Evolutionary conservation across 2,329 filamentous ascomycete genomes (phyloP).

Genomic region (Periconia sp.): DNA sequence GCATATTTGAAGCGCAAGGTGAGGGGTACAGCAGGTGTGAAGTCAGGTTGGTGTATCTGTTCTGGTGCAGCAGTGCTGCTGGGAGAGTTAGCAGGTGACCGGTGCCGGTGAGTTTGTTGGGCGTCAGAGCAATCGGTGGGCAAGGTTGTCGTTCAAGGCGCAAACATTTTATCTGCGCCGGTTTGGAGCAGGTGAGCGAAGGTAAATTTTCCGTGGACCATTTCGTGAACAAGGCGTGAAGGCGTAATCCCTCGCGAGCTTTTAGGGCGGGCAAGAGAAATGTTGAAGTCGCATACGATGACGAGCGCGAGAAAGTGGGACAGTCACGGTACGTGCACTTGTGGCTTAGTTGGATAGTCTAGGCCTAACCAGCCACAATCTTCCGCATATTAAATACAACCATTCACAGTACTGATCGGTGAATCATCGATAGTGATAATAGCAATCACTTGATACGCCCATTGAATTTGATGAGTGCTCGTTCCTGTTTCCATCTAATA

Average conservation of each 20-base stretch:
- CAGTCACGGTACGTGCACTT: neutral
- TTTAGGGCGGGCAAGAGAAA: neutral
- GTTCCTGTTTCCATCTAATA: slow-evolving; percentile 18
- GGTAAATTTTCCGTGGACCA: slow-evolving; percentile 18
- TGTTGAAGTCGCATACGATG: neutral
- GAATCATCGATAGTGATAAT: neutral
- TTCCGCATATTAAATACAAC: neutral
- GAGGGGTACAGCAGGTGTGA: slow-evolving; percentile 7
- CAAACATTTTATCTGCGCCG: slow-evolving; percentile 23
- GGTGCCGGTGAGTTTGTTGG: slow-evolving; percentile 20
- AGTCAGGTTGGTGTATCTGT: slow-evolving; percentile 8
- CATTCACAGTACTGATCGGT: too few species aligned
- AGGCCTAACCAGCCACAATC: neutral
- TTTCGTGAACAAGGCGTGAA: slow-evolving; percentile 15
- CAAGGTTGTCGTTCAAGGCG: slow-evolving; percentile 26
- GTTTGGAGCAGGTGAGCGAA: slow-evolving; percentile 25
- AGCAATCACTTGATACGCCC: neutral
- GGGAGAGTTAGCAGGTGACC: neutral
- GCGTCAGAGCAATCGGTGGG: slow-evolving; percentile 24
- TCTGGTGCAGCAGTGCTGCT: slow-evolving; percentile 1
- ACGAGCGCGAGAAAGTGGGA: neutral
- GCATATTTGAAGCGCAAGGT: slow-evolving; percentile 24
- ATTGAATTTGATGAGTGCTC: too few species aligned
- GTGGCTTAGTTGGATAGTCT: neutral
- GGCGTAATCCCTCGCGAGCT: neutral